Evolutionary conservation across 2,329 filamentous ascomycete genomes (phyloP).

Genomic region (Hymenotorrendiella dingleyae): DNA sequence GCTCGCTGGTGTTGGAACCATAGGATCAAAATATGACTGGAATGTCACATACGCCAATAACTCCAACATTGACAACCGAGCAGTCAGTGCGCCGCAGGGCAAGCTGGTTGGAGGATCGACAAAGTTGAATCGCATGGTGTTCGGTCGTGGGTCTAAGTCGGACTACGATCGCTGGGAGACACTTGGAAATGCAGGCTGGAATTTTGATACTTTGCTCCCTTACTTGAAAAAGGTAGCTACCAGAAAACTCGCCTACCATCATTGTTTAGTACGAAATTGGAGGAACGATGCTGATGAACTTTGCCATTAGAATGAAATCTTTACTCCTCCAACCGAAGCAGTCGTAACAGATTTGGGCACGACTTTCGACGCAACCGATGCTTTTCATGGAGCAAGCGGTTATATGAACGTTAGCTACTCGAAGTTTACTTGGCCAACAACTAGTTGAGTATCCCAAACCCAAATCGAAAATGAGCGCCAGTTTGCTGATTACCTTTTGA

Average conservation of each 20-base stretch:
- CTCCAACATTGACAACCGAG: neutral
- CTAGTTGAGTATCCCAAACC: neutral
- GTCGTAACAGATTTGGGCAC: neutral
- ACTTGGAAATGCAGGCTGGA: conserved; percentile 1
- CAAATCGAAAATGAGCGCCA: too few relatives aligned
- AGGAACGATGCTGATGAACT: too few relatives aligned
- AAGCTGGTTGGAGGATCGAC: conserved; percentile 1
- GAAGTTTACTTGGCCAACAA: neutral
- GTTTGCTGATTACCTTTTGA: neutral
- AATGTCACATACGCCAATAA: neutral
- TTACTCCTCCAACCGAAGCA: neutral
- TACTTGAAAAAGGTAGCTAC: conserved; percentile 4
- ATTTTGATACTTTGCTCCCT: conserved; percentile 1
- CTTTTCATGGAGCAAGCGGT: neutral
- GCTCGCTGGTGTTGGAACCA: neutral
- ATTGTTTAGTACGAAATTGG: neutral
- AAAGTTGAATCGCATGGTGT: neutral
- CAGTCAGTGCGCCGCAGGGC: neutral
- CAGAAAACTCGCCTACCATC: neutral
- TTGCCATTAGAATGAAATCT: neutral
- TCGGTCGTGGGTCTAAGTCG: neutral
- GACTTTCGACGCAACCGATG: neutral
- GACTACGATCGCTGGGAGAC: conserved; percentile 4
- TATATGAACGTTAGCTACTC: neutral
- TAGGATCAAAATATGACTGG: neutral